Evolutionary conservation across 2,329 filamentous ascomycete species (phyloP).

Genomic region (Calonectria montana): DNA sequence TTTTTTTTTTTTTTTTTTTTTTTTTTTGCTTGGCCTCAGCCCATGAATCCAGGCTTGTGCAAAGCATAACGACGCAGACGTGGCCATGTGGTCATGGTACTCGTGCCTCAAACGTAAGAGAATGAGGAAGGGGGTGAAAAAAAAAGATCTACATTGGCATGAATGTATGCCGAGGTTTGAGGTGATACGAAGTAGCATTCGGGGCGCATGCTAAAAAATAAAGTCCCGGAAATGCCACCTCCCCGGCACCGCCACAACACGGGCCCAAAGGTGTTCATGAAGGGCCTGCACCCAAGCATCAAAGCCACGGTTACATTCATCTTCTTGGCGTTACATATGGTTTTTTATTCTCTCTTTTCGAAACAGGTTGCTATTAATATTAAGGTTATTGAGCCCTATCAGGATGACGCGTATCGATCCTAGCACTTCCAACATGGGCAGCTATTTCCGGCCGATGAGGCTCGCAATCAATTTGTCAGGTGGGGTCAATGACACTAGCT

Average conservation of each 20-base stretch:
- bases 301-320: conserved; percentile 6
- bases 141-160: neutral
- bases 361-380: conserved; percentile 5
- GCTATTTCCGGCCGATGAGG: conserved; percentile 1
- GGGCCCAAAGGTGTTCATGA: conserved; percentile 3
- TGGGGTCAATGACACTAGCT: conserved; percentile 9
- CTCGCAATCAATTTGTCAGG: conserved; percentile 5
- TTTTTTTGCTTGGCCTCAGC: neutral
- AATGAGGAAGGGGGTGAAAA: neutral
- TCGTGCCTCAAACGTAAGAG: neutral
- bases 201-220: conserved; percentile 5
- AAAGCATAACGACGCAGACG: neutral
- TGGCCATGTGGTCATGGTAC: neutral
- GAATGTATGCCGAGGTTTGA: neutral
- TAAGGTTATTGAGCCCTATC: neutral
- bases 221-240: neutral
- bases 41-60: neutral
- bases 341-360: neutral
- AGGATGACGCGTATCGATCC: neutral
- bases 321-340: neutral
- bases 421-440: neutral
- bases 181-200: conserved; percentile 3
- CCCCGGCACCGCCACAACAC: conserved; percentile 4
- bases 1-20: neutral
- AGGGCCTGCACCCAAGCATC: neutral